Evolutionary conservation across 2,329 filamentous ascomycete genomes (phyloP).

Genomic region (Colletotrichum sublineola): DNA sequence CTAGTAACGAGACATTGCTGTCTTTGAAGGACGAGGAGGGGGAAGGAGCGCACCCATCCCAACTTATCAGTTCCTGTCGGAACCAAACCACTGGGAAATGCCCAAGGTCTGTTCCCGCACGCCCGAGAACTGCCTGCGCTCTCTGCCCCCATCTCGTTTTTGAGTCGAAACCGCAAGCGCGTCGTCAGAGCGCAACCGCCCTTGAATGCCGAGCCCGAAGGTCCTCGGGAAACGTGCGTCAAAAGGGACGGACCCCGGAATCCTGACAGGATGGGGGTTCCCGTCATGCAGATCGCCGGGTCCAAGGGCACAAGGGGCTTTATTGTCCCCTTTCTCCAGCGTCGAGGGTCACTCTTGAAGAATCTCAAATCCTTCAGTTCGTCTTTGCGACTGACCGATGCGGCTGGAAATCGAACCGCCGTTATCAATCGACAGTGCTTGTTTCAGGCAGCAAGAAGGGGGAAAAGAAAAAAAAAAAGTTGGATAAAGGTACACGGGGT

Average conservation of each 20-base stretch:
- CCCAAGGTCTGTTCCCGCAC: not conserved
- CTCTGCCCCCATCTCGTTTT: not conserved
- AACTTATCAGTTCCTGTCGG: not conserved
- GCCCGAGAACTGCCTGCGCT: not conserved
- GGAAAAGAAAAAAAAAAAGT: not conserved
- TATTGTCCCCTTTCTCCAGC: not conserved
- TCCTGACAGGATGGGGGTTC: slow-evolving; percentile 3
- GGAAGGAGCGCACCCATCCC: not conserved
- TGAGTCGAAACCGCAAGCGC: not conserved
- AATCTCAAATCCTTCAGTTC: not conserved
- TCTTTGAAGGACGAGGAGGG: not conserved
- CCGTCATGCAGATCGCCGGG: slow-evolving; percentile 10
- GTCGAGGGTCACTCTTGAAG: not conserved
- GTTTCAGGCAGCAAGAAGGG: not conserved
- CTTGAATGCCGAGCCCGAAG: not conserved
- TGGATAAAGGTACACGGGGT: not conserved
- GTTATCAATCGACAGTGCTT: not conserved
- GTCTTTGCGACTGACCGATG: not conserved
- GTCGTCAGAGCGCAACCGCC: not conserved
- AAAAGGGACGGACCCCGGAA: slow-evolving; percentile 2
- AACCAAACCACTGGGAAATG: not conserved
- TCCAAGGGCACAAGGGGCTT: slow-evolving; percentile 5
- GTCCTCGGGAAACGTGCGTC: not conserved
- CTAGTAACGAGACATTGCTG: not conserved
- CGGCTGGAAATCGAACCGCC: not conserved